These are phyloP conservation scores for Kitagawia praeruptora DNA, from an alignment of 129 eudicot genomes.

Conservation along the genomic window DNA sequence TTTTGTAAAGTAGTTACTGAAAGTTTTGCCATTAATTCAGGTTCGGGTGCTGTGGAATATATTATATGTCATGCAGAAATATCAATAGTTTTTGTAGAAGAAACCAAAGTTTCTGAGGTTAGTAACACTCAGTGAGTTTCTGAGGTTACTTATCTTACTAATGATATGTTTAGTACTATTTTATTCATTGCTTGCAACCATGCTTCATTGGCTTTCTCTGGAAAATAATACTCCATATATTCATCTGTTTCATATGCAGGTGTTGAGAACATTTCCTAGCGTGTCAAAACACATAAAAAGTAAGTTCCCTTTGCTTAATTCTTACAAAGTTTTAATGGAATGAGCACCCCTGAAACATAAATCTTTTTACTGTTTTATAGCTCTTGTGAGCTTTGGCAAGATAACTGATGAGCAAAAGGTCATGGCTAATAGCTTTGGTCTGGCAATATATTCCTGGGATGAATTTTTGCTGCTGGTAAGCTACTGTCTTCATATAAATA, in stretches of 20 bases:
- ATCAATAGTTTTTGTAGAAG: slow-evolving; percentile 63
- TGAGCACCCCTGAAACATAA: not conserved
- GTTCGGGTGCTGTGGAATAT: slow-evolving; percentile 84
- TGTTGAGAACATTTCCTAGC: slow-evolving; percentile 60
- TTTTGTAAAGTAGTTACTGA: not conserved
- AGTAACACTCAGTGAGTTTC: not conserved
- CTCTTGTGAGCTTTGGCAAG: slow-evolving; percentile 86
- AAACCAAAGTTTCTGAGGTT: slow-evolving; percentile 76
- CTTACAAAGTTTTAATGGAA: not conserved
- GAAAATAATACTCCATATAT: not conserved
- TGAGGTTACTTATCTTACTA: too few species aligned
- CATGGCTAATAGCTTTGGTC: slow-evolving; percentile 42
- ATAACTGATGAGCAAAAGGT: slow-evolving; percentile 49
- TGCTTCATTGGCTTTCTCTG: not conserved
- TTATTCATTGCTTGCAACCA: not conserved
- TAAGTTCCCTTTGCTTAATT: slow-evolving; percentile 28
- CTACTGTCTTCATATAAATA: not conserved
- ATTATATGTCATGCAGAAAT: slow-evolving; percentile 81
- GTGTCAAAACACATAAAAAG: slow-evolving; percentile 56
- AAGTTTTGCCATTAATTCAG: slow-evolving; percentile 24
- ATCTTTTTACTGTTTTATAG: slow-evolving; percentile 24
- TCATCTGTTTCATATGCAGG: slow-evolving; percentile 26
- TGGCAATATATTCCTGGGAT: slow-evolving; percentile 68
- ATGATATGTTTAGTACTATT: not conserved
- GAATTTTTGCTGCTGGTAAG: slow-evolving; percentile 70